Conservation (phyloP, 2,329 filamentous ascomycete genomes). For the Colletotrichum gigasporum region DNA sequence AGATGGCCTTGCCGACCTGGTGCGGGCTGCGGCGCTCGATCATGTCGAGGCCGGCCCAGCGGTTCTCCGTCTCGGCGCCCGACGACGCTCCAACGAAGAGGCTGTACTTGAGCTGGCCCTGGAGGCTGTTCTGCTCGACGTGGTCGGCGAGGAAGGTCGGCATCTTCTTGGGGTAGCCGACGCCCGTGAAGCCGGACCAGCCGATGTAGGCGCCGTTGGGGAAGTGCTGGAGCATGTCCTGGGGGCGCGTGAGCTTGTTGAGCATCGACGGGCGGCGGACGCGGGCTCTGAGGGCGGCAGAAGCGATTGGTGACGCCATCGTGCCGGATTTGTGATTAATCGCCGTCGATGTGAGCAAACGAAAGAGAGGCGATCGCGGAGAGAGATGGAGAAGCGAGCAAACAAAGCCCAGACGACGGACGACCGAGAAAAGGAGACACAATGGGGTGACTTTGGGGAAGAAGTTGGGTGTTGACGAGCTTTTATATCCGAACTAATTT, state of each 20-base stretch:
- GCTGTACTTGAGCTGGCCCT: slow-evolving; percentile 86
- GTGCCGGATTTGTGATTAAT: background rate
- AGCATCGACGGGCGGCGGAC: slow-evolving; percentile 80
- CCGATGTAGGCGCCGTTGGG: slow-evolving; percentile 88
- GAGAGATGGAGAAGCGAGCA: background rate
- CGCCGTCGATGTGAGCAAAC: background rate
- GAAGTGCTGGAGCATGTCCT: slow-evolving; percentile 83
- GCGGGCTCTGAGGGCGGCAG: slow-evolving; percentile 79
- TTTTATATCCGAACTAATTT: slow-evolving; percentile 8
- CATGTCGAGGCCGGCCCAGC: slow-evolving; percentile 91
- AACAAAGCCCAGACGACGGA: background rate
- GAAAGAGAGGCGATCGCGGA: background rate
- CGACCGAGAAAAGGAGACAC: background rate
- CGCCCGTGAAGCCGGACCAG: slow-evolving; percentile 91
- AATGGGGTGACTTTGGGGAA: background rate
- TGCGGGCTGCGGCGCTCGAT: slow-evolving; percentile 86
- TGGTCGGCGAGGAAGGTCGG: slow-evolving; percentile 87
- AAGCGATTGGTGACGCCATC: slow-evolving; percentile 67
- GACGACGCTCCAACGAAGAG: slow-evolving; percentile 92
- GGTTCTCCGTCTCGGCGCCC: slow-evolving; percentile 89
- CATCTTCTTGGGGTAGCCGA: slow-evolving; percentile 89
- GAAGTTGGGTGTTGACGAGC: slow-evolving; percentile 4
- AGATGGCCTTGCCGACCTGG: slow-evolving; percentile 90
- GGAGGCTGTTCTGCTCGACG: slow-evolving; percentile 85
- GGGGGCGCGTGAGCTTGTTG: slow-evolving; percentile 80